Percentiles rank a stretch among this genome's conserved stretches.
Conservation (phyloP, 129 eudicot genomes). For the Centella asiatica region DNA sequence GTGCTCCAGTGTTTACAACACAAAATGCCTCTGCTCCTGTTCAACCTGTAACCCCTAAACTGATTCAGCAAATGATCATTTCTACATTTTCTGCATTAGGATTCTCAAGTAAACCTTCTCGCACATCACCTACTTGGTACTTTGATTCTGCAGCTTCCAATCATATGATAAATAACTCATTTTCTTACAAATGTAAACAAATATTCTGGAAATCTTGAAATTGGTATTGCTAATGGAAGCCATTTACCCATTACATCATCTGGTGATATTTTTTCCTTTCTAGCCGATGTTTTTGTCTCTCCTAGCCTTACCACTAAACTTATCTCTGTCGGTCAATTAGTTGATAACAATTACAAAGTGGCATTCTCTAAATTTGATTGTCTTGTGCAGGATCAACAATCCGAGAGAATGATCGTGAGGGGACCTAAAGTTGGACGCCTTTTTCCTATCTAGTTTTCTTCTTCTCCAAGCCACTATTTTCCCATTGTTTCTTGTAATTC, state of each 20-base stretch:
- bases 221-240: background rate
- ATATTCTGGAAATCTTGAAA: background rate
- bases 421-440: constrained; percentile 16
- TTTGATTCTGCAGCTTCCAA: constrained; percentile 10
- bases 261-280: background rate
- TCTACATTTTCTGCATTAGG: constrained; percentile 8
- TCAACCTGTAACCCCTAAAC: background rate
- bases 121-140: background rate
- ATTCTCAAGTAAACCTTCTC: constrained; percentile 2
- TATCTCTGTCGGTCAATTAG: constrained; percentile 17
- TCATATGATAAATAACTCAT: background rate
- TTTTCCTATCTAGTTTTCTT: constrained; percentile 6
- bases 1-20: background rate
- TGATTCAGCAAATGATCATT: constrained; percentile 11
- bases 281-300: background rate
- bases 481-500: background rate
- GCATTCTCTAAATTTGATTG: constrained; percentile 16
- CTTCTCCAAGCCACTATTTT: background rate
- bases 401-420: constrained; percentile 14
- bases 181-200: background rate
- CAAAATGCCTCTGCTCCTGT: background rate
- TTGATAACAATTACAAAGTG: constrained; percentile 12
- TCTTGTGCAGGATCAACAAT: constrained; percentile 19
- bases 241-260: background rate
- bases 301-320: constrained; percentile 3